A percentile compares a stretch with the other conserved stretches of the same genome.
phyloP scores from a whole-genome alignment of 495 filamentous ascomycete genomes.

The Trichoderma virens region DNA sequence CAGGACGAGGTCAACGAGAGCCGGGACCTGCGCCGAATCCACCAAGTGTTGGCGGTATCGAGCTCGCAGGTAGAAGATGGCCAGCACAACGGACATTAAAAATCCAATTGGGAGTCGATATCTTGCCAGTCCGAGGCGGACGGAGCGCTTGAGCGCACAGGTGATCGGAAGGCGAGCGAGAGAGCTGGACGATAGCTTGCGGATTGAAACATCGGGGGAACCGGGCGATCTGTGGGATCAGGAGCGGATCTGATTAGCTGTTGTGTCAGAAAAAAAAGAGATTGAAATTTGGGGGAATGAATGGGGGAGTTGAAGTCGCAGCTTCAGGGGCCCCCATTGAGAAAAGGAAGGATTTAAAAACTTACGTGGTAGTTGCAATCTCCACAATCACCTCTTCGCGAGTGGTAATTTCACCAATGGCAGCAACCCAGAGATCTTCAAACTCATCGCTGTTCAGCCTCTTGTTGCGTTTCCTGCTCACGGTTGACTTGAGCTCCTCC shows the following conservation, averaged over 20 bases:
- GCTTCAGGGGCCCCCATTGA: neutral
- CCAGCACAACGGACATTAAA: slow-evolving; percentile 46
- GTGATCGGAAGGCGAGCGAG: slow-evolving; percentile 79
- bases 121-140: slow-evolving; percentile 86
- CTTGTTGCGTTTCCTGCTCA: slow-evolving; percentile 64
- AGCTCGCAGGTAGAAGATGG: slow-evolving; percentile 49
- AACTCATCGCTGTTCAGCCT: slow-evolving; percentile 82
- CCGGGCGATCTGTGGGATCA: slow-evolving; percentile 61
- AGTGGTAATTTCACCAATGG: slow-evolving; percentile 73
- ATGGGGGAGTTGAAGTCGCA: neutral
- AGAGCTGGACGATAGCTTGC: slow-evolving; percentile 59
- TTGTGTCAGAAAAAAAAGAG: slow-evolving; percentile 26
- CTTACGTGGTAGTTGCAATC: slow-evolving; percentile 49
- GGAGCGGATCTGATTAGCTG: slow-evolving; percentile 74
- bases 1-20: slow-evolving; percentile 71
- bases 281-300: slow-evolving; percentile 18
- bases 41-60: slow-evolving; percentile 48
- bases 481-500: slow-evolving; percentile 64
- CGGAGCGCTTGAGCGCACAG: slow-evolving; percentile 82
- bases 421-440: slow-evolving; percentile 81
- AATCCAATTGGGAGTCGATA: slow-evolving; percentile 88
- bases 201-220: slow-evolving; percentile 49
- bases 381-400: slow-evolving; percentile 74
- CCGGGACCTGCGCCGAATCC: slow-evolving; percentile 64
- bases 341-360: slow-evolving; percentile 18